A percentile compares a stretch with the other conserved stretches of the same genome.
Evolutionary conservation across 768 basidiomycete genomes (phyloP).

Genomic region (Hericium rajendrae): DNA sequence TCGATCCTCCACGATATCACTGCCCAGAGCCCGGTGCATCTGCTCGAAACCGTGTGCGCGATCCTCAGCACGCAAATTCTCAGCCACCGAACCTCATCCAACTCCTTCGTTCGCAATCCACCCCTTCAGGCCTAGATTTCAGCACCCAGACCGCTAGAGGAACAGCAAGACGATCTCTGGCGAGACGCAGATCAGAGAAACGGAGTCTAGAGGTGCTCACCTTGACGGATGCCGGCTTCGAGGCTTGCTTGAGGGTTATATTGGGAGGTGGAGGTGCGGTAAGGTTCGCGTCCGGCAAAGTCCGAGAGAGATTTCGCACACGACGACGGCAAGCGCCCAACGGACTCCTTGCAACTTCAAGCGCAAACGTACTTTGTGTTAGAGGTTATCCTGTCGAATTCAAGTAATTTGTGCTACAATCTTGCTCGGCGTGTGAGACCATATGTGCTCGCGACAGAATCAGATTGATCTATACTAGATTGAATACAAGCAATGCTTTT

Average conservation of each 20-base stretch:
- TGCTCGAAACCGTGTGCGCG: too few relatives aligned
- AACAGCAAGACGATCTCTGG: not conserved
- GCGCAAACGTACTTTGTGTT: too few relatives aligned
- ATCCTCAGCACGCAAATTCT: not conserved
- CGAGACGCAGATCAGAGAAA: not conserved
- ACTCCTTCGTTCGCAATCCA: constrained; percentile 1
- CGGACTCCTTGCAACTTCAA: too few relatives aligned
- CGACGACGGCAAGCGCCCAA: too few relatives aligned
- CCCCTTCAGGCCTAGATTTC: constrained; percentile 10
- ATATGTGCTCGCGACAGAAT: too few relatives aligned
- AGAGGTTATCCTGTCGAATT: too few relatives aligned
- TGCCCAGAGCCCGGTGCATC: too few relatives aligned
- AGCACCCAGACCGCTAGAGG: not conserved
- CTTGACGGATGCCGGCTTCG: constrained; percentile 22
- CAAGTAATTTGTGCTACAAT: too few relatives aligned
- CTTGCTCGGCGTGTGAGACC: too few relatives aligned
- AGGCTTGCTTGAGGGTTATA: not conserved
- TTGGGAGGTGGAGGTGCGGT: not conserved
- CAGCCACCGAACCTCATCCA: constrained; percentile 10
- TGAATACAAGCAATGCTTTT: too few relatives aligned
- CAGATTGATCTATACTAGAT: too few relatives aligned
- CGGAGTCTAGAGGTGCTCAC: constrained; percentile 15
- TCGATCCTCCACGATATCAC: not conserved
- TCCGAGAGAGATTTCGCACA: too few relatives aligned
- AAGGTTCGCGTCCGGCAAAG: not conserved